A percentile compares a stretch with the other conserved stretches of the same genome.
phyloP scores from a whole-genome alignment of 106 monocot genomes.

The Allium sativum region DNA sequence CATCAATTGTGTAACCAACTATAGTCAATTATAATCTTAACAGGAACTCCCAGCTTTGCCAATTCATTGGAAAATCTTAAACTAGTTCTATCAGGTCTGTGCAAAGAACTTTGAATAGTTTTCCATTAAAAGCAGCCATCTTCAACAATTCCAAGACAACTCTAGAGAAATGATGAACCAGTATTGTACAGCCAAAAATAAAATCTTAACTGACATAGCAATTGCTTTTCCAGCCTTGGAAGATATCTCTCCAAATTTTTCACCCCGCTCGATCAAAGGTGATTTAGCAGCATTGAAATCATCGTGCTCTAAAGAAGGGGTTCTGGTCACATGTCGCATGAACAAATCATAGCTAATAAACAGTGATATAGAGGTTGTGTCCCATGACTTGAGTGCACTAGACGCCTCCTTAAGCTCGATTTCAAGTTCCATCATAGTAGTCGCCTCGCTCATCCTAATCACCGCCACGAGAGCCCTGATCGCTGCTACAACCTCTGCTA shows the following conservation, averaged over 20 bases:
- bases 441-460: constrained; percentile 63
- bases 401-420: constrained; percentile 91
- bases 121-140: constrained; percentile 62
- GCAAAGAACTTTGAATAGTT: constrained; percentile 83
- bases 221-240: constrained; percentile 72
- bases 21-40: constrained; percentile 81
- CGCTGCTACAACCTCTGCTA: constrained; percentile 94
- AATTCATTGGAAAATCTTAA: constrained; percentile 75
- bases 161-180: constrained; percentile 91
- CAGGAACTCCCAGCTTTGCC: constrained; percentile 53
- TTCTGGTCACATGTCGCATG: constrained; percentile 91
- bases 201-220: constrained; percentile 94
- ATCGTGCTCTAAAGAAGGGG: constrained; percentile 85
- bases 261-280: constrained; percentile 84
- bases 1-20: constrained; percentile 83
- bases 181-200: constrained; percentile 81
- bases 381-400: constrained; percentile 84
- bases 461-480: constrained; percentile 93
- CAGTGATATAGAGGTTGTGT: constrained; percentile 86
- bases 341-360: constrained; percentile 94
- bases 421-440: constrained; percentile 97
- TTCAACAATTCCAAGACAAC: constrained; percentile 85
- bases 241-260: constrained; percentile 95
- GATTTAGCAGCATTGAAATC: constrained; percentile 85
- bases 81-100: constrained; percentile 91